Evolutionary conservation across 768 basidiomycete genomes (phyloP), one percentile per base, ranked within the genome.

Genomic region (Cantharellus anzutake): DNA sequence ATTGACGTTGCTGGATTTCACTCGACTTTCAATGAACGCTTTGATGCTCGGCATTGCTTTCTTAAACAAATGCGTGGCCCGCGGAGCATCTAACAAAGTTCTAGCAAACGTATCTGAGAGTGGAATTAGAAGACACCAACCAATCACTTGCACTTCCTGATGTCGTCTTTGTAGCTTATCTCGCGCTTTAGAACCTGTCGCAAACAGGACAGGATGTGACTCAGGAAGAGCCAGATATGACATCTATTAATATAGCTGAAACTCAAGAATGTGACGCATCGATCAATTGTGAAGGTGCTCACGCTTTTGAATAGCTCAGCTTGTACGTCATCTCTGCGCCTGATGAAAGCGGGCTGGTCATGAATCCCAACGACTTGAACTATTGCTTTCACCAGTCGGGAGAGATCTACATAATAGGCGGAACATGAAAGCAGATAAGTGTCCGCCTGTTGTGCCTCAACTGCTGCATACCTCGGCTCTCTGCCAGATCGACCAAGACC

Each of bases 321-420:
- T 35, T 35, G 51, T 29, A 44, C 29, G 35, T 56, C 51, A 4
- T 56, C 41, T 16, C 5, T 14, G 2, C 20, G 51, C 41, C 34
- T 56, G 38, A 61, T 42, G 4, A 37, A 44, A 38, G 41, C 14
- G 3, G 57, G 60, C 5, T 20, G 40, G 38, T 61, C 39, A 57
- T 71, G 66, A 63, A 78, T 74, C 5, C 88, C 88, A 11, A 88
- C 76, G 34, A 96, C 80, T 66, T 92, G 88, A 41, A 92, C 74
- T 3, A 93, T 76, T 2, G 78, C 80, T 62, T 78, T 81, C 34
- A 90, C 84, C 41, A 71, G 71, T 64, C 74, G 79, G 70, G 80
- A 79, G 59, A 85, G 76, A 57, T 75, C 78, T 48, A 69, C 66
- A 35, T 76, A 80, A 76, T 60, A 59, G 4, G 11, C 59, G 4